Evolutionary conservation across 73 alveolate genomes (phyloP), one percentile per base, ranked within the genome.

Genomic region (Loxodes magnus): DNA sequence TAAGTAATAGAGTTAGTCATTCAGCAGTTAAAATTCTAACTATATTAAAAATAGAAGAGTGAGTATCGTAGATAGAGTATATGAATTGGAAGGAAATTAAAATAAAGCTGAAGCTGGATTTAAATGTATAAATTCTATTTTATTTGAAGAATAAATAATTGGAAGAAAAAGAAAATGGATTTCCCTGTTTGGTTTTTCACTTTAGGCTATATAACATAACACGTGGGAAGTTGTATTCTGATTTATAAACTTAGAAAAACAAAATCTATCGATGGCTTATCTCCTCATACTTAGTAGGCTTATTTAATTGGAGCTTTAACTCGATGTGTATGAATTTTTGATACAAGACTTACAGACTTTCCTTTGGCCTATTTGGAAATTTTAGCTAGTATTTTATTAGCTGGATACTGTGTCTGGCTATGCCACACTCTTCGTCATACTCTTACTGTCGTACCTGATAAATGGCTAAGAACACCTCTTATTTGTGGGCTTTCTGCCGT

Each of bases 181-280:
- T 34, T 53, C 10, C 68, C 26, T 21, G 50, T 71, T 3, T 71
- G 62, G 43, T 55, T 71, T 36, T 71, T 71, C 48, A 50, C 65
- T 2, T 35, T 69, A 6, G 78, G 79, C 3, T 71, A 71, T 38
- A 15, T 64, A 14, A 61, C 30, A 3, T 66, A 71, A 38, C 48
- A 35, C 19, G 22, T 51, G 3, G 85, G 78, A 3, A 35, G 37
- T n/a, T 65, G 61, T 12, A 41, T 71, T 19, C 68, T 71, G 43
- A 56, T 65, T 22, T 71, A 64, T 56, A 71, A 65, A 34, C 34
- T 71, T 2, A 41, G 22, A 15, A 71, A 71, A 46, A 63, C 50
- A 48, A 65, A 43, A 39, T 25, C 68, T 3, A 65, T 71, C 52
- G 51, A 64, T 27, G 85, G 85, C 9, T 48, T 71, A 12, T 71